Conservation (phyloP, 768 basidiomycete species). For the Cytidiella melzeri region DNA sequence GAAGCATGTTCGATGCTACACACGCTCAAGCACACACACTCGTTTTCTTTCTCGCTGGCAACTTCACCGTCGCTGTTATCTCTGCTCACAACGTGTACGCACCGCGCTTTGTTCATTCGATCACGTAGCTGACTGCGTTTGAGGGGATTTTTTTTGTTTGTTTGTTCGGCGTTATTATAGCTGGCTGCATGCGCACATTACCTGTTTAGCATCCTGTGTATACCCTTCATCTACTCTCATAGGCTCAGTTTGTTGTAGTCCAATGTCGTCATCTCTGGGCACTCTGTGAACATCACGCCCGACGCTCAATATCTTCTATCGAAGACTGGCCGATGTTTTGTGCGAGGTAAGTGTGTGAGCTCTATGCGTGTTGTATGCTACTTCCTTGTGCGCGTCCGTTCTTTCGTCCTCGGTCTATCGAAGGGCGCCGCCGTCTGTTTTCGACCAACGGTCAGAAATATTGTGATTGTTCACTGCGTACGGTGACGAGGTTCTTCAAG, state of each 20-base stretch:
- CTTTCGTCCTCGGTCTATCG: too few relatives aligned
- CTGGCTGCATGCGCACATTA: slow-evolving; percentile 6
- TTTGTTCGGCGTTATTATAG: neutral
- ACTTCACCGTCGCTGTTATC: neutral
- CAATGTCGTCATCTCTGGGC: slow-evolving; percentile 2
- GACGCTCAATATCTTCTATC: too few relatives aligned
- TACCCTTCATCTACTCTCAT: slow-evolving; percentile 6
- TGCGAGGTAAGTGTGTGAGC: too few relatives aligned
- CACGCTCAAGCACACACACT: slow-evolving; percentile 14
- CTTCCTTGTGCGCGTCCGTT: too few relatives aligned
- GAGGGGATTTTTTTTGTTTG: neutral
- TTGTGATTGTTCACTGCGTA: too few relatives aligned
- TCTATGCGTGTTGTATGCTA: too few relatives aligned
- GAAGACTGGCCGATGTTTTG: too few relatives aligned
- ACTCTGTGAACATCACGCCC: too few relatives aligned
- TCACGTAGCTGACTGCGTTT: neutral
- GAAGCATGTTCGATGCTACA: slow-evolving; percentile 1
- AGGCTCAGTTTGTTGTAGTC: slow-evolving; percentile 10
- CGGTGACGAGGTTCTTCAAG: too few relatives aligned
- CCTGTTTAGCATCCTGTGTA: slow-evolving; percentile 7
- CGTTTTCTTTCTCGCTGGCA: slow-evolving; percentile 11
- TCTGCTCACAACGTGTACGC: slow-evolving; percentile 2
- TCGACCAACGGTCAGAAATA: too few relatives aligned
- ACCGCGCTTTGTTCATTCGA: neutral
- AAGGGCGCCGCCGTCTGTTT: too few relatives aligned